These are phyloP conservation scores for Turnera subulata DNA, from an alignment of 345 rosid species.

Conservation along the genomic window DNA sequence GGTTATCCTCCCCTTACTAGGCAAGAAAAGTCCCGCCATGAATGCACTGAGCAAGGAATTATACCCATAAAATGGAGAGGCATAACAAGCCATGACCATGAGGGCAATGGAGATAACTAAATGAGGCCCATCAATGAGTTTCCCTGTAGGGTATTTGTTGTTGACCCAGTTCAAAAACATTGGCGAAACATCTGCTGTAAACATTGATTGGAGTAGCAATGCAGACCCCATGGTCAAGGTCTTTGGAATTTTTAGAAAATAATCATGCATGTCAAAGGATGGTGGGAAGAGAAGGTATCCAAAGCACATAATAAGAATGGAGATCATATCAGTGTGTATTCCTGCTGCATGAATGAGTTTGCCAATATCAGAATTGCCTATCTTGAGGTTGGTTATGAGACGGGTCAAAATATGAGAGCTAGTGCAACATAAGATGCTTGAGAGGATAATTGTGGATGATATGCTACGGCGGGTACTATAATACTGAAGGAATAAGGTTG, in stretches of 20 bases:
- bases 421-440: constrained; percentile 56
- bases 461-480: constrained; percentile 15
- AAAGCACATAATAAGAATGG: constrained; percentile 53
- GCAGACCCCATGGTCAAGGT: constrained; percentile 43
- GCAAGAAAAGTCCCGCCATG: constrained; percentile 78
- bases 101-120: constrained; percentile 80
- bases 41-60: constrained; percentile 73
- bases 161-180: constrained; percentile 84
- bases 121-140: constrained; percentile 87
- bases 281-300: constrained; percentile 41
- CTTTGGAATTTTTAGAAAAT: constrained; percentile 21
- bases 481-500: constrained; percentile 54
- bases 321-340: constrained; percentile 71
- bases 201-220: constrained; percentile 51
- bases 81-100: constrained; percentile 59
- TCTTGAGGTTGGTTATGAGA: constrained; percentile 73
- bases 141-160: constrained; percentile 94
- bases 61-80: constrained; percentile 62
- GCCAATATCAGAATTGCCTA: constrained; percentile 89
- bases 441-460: constrained; percentile 47
- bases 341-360: constrained; percentile 73
- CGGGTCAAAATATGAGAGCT: constrained; percentile 85
- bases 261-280: not conserved
- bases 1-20: constrained; percentile 77
- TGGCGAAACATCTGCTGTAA: constrained; percentile 69